Evolutionary conservation across 345 rosid genomes (phyloP), one percentile per base, ranked within the genome.

Genomic region (Streptanthus diversifolius): DNA sequence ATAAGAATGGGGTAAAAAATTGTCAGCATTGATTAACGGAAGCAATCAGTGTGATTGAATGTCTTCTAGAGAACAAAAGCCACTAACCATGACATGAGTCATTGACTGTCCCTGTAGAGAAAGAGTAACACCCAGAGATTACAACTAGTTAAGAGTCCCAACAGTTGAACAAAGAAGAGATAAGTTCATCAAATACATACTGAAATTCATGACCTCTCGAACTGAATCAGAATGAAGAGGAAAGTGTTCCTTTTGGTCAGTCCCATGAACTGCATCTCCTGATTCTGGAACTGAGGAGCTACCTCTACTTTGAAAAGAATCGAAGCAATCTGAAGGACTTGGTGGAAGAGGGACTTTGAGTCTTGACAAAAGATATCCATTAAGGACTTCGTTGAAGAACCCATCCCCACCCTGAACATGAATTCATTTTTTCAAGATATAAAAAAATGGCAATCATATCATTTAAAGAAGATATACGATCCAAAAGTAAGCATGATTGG

Each of bases 401-500:
- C 97, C 98, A 83, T 89, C 98, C 45, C 98, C 97, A 48, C 98
- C 98, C 98, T 93, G 80, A 37, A 56, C 61, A 40, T 21, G 22
- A 6, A 13, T 60, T 10, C 25, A 37, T 6, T 24, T 62, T 48
- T 32, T 27, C 5, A 69, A 36, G 52, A 33, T 25, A 36, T 44
- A 2, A 41, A 43, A 24, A 18, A 58, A 7, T 17, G 30, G 41
- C 18, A 58, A 39, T 14, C 62, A 52, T 40, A 11, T 60, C 19
- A 45, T 14, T 25, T 11, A 21, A 63, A 73, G 3, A 2, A 54
- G 33, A 64, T 55, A 44, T 35, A 56, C 36, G 49, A 24, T 27
- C 61, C 32, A 74, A 40, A 55, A 2, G 63, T 51, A 53, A 63
- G 69, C 36, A 43, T 15, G 52, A 75, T 10, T 9, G 17, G 60